Evolutionary conservation across 805 yeast species (phyloP), one percentile per base, ranked within the genome.

Genomic region (Lipomyces orientalis): DNA sequence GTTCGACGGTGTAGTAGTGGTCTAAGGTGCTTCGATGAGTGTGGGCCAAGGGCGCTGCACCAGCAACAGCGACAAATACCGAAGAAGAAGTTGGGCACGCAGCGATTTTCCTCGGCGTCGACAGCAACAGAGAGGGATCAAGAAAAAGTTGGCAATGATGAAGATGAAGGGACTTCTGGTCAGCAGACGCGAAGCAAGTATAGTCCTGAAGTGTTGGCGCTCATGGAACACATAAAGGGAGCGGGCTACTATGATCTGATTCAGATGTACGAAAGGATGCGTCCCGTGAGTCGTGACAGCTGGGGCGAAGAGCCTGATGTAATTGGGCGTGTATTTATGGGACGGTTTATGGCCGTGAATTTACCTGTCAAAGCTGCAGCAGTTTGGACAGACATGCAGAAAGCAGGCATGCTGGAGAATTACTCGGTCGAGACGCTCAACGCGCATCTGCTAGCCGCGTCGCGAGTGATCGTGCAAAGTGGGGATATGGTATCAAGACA

Each of bases 361-460:
- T 43, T 49, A 14, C 55, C 60, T 12, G 56, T 33, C 22, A 33
- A 51, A 10, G 65, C 60, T 8, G 31, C 57, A 0, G 39, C 35
- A 33, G 68, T 65, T 10, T 65, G 68, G 68, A 33, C 52, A 1
- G 66, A 62, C 34, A 37, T 65, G 54, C 31, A 29, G n/a, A 29
- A 22, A 19, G 22, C 61, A 22, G 39, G 43, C 22, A 6, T 65
- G 56, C 33, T 65, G 31, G 12, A 54, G 5, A 22, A 65, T 46
- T 55, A 62, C 25, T 62, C 68, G 37, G 34, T 55, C 19, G 33
- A 54, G 16, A 29, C 56, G 4, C 31, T 46, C 37, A 65, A 65
- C 52, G 66, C 60, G 31, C 62, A 61, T 35, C 57, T 65, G 16
- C 52, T 52, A 5, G 68, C 68, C 8, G 29, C 51, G 10, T 58